A percentile compares a stretch with the other conserved stretches of the same genome.
These are phyloP conservation scores for Rhododendron simsii DNA, from an alignment of 148 eudicot genomes.

Conservation along the genomic window DNA sequence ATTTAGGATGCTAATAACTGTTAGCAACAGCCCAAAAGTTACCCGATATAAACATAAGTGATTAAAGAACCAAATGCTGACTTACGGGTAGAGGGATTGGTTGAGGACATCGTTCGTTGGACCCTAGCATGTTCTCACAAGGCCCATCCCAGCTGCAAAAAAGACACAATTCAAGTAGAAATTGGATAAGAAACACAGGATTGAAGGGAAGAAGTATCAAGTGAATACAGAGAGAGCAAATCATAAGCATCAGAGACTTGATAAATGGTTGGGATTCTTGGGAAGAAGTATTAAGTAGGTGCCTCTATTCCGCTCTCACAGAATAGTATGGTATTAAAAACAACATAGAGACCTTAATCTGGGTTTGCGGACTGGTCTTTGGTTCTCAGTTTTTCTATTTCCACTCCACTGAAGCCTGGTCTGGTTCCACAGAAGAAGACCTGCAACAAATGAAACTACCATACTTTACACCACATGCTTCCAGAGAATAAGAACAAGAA, in stretches of 20 bases:
- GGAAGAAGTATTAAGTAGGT: background rate
- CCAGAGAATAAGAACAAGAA: background rate
- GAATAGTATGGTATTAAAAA: background rate
- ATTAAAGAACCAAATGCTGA: background rate
- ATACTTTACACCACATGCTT: background rate
- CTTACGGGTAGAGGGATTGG: conserved; percentile 73
- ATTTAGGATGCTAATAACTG: background rate
- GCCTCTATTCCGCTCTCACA: background rate
- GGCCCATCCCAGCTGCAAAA: conserved; percentile 54
- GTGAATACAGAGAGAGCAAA: background rate
- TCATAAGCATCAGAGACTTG: background rate
- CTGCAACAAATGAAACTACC: conserved; percentile 27
- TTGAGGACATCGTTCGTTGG: conserved; percentile 41
- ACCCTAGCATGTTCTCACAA: conserved; percentile 57
- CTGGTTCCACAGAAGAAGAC: conserved; percentile 70
- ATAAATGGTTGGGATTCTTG: background rate
- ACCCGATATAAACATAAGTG: background rate
- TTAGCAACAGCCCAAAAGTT: conserved; percentile 2
- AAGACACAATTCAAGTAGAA: background rate
- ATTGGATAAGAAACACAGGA: background rate
- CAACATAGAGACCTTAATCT: conserved; percentile 41
- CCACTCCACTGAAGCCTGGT: conserved; percentile 66
- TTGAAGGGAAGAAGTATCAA: background rate
- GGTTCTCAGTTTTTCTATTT: conserved; percentile 30
- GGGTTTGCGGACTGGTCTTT: conserved; percentile 30